Evolutionary conservation across 768 basidiomycete species (phyloP).

Genomic region (Myochromella boudieri): DNA sequence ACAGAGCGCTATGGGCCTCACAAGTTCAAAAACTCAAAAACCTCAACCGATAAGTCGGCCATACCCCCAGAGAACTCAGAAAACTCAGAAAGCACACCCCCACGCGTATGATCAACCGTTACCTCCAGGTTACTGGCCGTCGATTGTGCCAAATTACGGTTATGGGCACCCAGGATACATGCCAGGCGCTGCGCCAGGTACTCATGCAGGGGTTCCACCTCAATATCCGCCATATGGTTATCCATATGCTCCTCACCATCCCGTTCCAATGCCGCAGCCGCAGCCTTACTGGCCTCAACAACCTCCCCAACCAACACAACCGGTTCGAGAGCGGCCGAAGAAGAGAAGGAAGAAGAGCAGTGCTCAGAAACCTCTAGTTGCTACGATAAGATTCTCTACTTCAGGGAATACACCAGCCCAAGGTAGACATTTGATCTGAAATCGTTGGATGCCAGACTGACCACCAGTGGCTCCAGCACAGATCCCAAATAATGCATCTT

Average conservation of each 20-base stretch:
- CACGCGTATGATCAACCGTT: not conserved
- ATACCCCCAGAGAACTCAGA: not conserved
- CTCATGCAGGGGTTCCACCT: constrained; percentile 1
- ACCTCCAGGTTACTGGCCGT: constrained; percentile 6
- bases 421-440: not conserved
- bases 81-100: constrained; percentile 4
- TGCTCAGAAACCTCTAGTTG: not conserved
- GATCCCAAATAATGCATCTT: not conserved
- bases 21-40: constrained; percentile 12
- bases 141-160: not conserved
- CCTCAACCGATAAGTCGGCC: constrained; percentile 3
- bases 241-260: too few relatives aligned
- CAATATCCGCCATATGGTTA: too few relatives aligned
- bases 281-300: constrained; percentile 2
- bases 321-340: not conserved
- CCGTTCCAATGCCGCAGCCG: constrained; percentile 11
- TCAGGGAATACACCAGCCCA: not conserved
- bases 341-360: constrained; percentile 2
- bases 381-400: constrained; percentile 5
- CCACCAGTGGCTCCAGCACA: too few relatives aligned
- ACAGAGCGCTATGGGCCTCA: constrained; percentile 1
- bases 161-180: constrained; percentile 1
- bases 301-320: not conserved
- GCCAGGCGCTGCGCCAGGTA: constrained; percentile 1
- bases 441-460: too few relatives aligned